Evolutionary conservation across 306 rosid genomes (phyloP), one percentile per base, ranked within the genome.

Genomic region (Gleditsia sinensis): DNA sequence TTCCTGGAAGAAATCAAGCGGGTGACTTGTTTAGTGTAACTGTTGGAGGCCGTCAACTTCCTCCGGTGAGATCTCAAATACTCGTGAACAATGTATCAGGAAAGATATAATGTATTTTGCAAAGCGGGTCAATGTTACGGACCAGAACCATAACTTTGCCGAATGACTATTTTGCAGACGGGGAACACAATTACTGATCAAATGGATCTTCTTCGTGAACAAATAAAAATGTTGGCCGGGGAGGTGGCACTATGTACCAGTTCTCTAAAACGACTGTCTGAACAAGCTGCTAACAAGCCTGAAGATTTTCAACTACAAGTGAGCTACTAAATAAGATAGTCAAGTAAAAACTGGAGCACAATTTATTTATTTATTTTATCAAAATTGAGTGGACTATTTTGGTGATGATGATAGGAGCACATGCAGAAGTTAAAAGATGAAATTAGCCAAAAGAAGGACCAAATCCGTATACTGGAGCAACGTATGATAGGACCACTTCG

Each of bases 161-260:
- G 25, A 56, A 68, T 79, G 70, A 72, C 37, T 69, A 11, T 79
- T 64, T 63, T 67, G 78, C 85, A 92, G 97, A 80, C 90, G 76
- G 97, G 97, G 66, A 84, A 87, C 51, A 92, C 97, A 20, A 77
- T 90, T 76, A 86, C 88, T 12, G 97, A 92, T 80, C 96, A 92
- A 80, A 90, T 92, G 90, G 97, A 92, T 84, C 93, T 92, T 78
- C 88, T 88, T 37, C 87, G 86, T 63, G 97, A 92, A 81, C 97
- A 90, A 88, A 89, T 89, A 60, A 92, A 92, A 76, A 90, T 92
- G 90, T 80, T 90, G 81, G 96, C 97, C 40, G 96, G 93, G 45
- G 97, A 92, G 84, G 92, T 92, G 84, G 97, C 97, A 45, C 80
- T 92, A 21, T 86, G 90, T 79, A 76, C 85, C 61, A 92, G 97